Base-by-base conservation (phyloP, 257 asterid genomes). In the Schizonepeta tenuifolia region DNA sequence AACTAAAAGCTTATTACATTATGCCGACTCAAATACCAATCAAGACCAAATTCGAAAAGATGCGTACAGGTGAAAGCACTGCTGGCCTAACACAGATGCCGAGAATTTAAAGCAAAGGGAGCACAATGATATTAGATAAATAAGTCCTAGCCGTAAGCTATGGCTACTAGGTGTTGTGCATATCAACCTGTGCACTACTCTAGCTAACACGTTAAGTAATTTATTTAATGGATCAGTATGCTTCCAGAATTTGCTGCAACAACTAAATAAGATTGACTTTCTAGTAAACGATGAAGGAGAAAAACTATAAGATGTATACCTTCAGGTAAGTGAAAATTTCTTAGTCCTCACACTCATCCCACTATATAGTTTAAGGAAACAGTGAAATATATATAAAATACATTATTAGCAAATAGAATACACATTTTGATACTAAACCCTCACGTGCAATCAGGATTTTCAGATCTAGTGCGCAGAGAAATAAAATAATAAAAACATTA, bases 131-230 rank as follows among this genome's bases (percentile, higher is more conserved):
- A 55, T 55, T 38, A 33, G 53, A 69, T 53, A 54, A n/a, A 46
- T 46, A 53, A 35, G 65, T 69, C n/a, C 15, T 51, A 51, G n/a
- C 24, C 14, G 7, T 38, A 69, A 36, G 56, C 47, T 10, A 51
- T 68, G 41, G 40, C 20, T 69, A 69, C 56, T 57, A 38, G 67
- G 46, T 33, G 46, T 35, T 69, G 74, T 69, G 53, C 40, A 9
- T 49, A 72, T 72, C 13, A 17, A 17, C 61, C 50, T 5, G 11
- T 4, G 26, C 20, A 56, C 9, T 11, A 24, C 18, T 24, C 63
- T 56, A 56, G 50, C 50, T 12, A 44, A 44, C 17, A 50, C 56
- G 17, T 50, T 17, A 17, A 17, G 56, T 50, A 50, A 50, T 18
- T 50, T 7, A 17, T 56, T 7, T 14, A 61, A 20, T 49, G 65